phyloP scores from a whole-genome alignment of 1,284 basidiomycete genomes.

The Tilletiaria anomala region DNA sequence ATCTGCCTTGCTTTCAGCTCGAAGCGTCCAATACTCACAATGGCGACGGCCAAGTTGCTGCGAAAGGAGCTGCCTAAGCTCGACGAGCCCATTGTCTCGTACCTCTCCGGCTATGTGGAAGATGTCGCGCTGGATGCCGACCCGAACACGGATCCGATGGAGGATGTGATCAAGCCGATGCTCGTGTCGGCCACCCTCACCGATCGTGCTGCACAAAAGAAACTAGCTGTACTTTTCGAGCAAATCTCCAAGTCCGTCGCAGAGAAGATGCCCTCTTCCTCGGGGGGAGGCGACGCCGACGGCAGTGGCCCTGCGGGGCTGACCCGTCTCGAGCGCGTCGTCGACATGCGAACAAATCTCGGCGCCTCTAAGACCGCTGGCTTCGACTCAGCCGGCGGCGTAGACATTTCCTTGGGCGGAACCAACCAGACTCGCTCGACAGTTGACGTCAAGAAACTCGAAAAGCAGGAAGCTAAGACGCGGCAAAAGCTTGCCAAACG shows the following conservation, averaged over 20 bases:
- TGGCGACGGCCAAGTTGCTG: too few species aligned
- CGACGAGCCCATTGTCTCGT: constrained; percentile 82
- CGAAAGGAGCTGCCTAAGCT: constrained; percentile 66
- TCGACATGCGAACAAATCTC: constrained; percentile 72
- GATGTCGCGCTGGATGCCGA: too few species aligned
- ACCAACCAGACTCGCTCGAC: constrained; percentile 88
- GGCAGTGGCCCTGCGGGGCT: constrained; percentile 42
- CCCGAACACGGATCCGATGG: too few species aligned
- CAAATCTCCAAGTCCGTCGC: too few species aligned
- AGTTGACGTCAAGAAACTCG: constrained; percentile 93
- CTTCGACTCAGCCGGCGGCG: constrained; percentile 34
- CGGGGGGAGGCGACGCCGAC: too few species aligned
- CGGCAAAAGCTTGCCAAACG: constrained; percentile 96
- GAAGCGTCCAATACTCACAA: too few species aligned
- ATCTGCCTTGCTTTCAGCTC: too few species aligned
- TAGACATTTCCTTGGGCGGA: constrained; percentile 72
- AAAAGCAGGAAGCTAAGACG: constrained; percentile 96
- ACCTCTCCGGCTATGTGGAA: constrained; percentile 81
- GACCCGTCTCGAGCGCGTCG: constrained; percentile 74
- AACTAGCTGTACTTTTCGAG: too few species aligned
- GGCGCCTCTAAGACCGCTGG: constrained; percentile 39
- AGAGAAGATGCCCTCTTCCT: too few species aligned
- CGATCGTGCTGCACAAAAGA: too few species aligned
- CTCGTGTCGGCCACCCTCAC: too few species aligned
- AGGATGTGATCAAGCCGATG: too few species aligned